Base-by-base conservation (phyloP, 331 rosid species). In the Rhamnella rubrinervis region DNA sequence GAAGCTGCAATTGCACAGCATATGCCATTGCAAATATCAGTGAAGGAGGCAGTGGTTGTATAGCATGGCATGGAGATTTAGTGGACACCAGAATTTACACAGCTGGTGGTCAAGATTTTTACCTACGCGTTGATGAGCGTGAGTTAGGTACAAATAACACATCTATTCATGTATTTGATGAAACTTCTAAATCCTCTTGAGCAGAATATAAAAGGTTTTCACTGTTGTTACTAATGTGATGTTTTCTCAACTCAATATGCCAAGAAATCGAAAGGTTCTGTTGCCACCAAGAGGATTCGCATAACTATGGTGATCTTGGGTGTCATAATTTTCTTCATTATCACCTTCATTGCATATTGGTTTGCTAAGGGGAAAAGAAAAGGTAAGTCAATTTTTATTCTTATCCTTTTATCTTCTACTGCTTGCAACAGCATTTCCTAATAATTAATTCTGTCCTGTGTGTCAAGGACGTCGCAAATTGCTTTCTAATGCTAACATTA, bases 21-120 rank as follows among this genome's bases (percentile, higher is more conserved):
- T 86, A 81, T 78, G 69, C 81, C 0, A 77, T 55, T 61, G 78
- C 74, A 39, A 61, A 74, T 71, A 84, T 70, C 58, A 66, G 67
- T 73, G n/a, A 21, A 9, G 62, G 75, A 0, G 77, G 81, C 35
- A 41, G 3, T 63, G 91, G 88, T 4, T 86, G 91, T 52, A 20
- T 83, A 39, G 65, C 63, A 14, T 83, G 91, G 91, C 8, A 83
- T 62, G 88, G 83, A 0, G 53, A 55, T 37, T 53, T 86, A 31
- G 25, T 58, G 49, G 91, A 86, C 66, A 67, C 65, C 26, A 63
- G 77, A 66, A 67, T 63, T 0, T 80, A 16, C 19, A n/a, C 70
- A 1, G 13, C 74, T 49, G 72, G 21, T 3, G 81, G 86, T 15
- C 85, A 78, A 19, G 81, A 83, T 57, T 70, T 86, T 3, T 79